Percentiles rank a stretch among this genome's conserved stretches.
phyloP scores from a whole-genome alignment of 768 basidiomycete species.

The Kwoniella dejecticola region DNA sequence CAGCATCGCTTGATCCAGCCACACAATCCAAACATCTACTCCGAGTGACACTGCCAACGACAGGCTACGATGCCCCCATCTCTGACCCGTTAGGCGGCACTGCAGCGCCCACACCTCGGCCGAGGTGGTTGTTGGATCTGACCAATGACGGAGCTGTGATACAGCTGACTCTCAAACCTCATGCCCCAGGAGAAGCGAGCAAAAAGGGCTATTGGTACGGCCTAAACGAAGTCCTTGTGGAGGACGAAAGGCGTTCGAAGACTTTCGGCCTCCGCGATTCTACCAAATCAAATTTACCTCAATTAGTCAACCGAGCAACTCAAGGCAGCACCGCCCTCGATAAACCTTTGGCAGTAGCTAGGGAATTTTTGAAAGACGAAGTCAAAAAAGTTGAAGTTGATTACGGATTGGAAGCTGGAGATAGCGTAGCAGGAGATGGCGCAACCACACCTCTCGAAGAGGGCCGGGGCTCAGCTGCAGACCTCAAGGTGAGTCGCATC shows the following conservation, averaged over 20 bases:
- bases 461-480: background rate
- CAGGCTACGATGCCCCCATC: slow-evolving; percentile 73
- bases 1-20: slow-evolving; percentile 64
- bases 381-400: background rate
- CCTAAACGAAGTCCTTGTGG: slow-evolving; percentile 48
- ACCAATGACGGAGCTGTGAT: slow-evolving; percentile 64
- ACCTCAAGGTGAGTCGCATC: slow-evolving; percentile 20
- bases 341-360: slow-evolving; percentile 38
- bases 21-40: slow-evolving; percentile 70
- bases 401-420: background rate
- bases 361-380: slow-evolving; percentile 23
- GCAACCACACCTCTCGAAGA: slow-evolving; percentile 7
- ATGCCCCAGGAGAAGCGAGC: background rate
- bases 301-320: slow-evolving; percentile 25
- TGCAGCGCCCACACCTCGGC: slow-evolving; percentile 58
- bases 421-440: background rate
- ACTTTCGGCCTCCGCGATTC: slow-evolving; percentile 14
- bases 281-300: slow-evolving; percentile 28
- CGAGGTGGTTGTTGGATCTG: slow-evolving; percentile 71
- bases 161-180: slow-evolving; percentile 60
- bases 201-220: slow-evolving; percentile 30
- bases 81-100: slow-evolving; percentile 70
- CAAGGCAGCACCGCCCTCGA: slow-evolving; percentile 16
- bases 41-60: slow-evolving; percentile 76
- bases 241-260: slow-evolving; percentile 55